Evolutionary conservation across 2,329 filamentous ascomycete species (phyloP).

Genomic region (Clonostachys solani): DNA sequence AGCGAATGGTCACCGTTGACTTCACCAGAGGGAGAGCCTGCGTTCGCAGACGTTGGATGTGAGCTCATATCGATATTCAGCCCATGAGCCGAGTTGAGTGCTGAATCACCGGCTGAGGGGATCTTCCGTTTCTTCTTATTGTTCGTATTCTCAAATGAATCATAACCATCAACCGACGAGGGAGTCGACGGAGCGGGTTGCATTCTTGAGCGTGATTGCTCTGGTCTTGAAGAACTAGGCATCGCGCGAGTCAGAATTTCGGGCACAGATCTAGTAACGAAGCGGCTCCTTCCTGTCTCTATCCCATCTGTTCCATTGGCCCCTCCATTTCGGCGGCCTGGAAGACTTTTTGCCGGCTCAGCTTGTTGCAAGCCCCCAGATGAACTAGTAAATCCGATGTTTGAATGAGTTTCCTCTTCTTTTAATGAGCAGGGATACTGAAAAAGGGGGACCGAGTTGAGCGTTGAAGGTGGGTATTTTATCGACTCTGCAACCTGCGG

Average conservation of each 20-base stretch:
- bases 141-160: slow-evolving; percentile 96
- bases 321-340: slow-evolving; percentile 15
- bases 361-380: slow-evolving; percentile 12
- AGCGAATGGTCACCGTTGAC: slow-evolving; percentile 8
- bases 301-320: no score
- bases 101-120: slow-evolving; percentile 75
- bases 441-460: slow-evolving; percentile 70
- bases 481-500: slow-evolving; percentile 81
- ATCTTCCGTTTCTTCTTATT: slow-evolving; percentile 99
- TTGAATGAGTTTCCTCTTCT: slow-evolving; percentile 29
- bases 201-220: slow-evolving; percentile 40
- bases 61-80: slow-evolving; percentile 34
- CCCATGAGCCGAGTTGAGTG: slow-evolving; percentile 33
- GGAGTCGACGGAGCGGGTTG: slow-evolving; percentile 63
- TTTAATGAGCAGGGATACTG: slow-evolving; percentile 45
- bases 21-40: neutral
- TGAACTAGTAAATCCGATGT: slow-evolving; percentile 10
- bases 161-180: slow-evolving; percentile 80
- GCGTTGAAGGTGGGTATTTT: slow-evolving; percentile 73
- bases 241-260: slow-evolving; percentile 37
- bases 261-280: slow-evolving; percentile 41
- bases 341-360: slow-evolving; percentile 15
- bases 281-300: slow-evolving; percentile 18
- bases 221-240: slow-evolving; percentile 36
- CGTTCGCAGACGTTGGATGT: neutral